Evolutionary conservation across 805 yeast genomes (phyloP).

Genomic region (Myxozyma geophila): DNA sequence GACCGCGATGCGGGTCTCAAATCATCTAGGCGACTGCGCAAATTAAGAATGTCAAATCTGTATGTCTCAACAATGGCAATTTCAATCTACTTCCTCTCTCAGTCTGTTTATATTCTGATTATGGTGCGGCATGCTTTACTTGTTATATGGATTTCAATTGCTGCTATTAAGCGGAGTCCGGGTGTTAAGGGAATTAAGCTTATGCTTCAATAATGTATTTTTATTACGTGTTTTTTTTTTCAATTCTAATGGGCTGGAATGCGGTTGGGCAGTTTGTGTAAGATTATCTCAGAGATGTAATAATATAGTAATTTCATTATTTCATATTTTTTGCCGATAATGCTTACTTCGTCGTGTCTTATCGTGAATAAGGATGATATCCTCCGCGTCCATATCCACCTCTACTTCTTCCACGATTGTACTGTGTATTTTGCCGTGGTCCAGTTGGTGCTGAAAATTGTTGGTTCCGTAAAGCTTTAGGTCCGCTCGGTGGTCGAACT

Average conservation of each 20-base stretch:
- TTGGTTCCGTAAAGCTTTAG: slow-evolving; percentile 17
- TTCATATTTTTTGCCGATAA: neutral
- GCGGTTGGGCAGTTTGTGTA: neutral
- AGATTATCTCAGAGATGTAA: neutral
- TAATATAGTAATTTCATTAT: neutral
- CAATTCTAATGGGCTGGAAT: no score
- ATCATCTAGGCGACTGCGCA: neutral
- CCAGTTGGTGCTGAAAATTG: slow-evolving; percentile 15
- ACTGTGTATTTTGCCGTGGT: slow-evolving; percentile 10
- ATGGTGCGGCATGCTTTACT: slow-evolving; percentile 12
- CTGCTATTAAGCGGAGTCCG: slow-evolving; percentile 9
- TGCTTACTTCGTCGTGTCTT: neutral
- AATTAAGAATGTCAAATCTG: neutral
- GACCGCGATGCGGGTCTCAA: neutral
- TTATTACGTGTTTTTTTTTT: neutral
- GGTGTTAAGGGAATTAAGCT: slow-evolving; percentile 8
- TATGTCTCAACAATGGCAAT: neutral
- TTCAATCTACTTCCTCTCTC: slow-evolving; percentile 1
- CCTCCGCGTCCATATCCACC: slow-evolving; percentile 17
- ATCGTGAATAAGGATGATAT: slow-evolving; percentile 29
- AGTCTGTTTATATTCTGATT: slow-evolving; percentile 2
- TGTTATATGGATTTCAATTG: slow-evolving; percentile 4
- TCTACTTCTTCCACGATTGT: slow-evolving; percentile 12
- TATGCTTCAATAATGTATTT: neutral
- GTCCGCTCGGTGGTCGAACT: slow-evolving; percentile 24